These are phyloP conservation scores for Microbotryum intermedium DNA, from an alignment of 1,284 basidiomycete genomes.

Conservation along the genomic window DNA sequence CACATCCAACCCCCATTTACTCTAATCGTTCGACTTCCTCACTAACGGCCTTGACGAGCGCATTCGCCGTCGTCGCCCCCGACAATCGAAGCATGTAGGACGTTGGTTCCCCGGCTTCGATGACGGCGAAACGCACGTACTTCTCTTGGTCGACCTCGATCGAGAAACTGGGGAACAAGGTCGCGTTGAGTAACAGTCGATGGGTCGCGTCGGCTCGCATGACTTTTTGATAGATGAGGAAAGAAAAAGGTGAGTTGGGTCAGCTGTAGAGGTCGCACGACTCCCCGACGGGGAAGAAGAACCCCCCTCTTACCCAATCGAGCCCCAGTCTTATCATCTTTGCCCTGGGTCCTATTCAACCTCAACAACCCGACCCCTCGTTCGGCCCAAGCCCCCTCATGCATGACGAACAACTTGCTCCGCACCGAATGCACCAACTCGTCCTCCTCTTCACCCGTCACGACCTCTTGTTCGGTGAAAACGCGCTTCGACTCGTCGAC, in stretches of 20 bases:
- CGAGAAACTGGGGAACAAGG: slow-evolving; percentile 30
- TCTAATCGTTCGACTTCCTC: background rate
- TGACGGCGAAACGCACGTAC: slow-evolving; percentile 32
- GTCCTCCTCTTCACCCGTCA: slow-evolving; percentile 34
- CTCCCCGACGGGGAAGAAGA: background rate
- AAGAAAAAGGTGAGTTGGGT: background rate
- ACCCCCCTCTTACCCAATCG: slow-evolving; percentile 20
- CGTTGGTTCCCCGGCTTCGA: slow-evolving; percentile 25
- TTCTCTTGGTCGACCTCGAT: slow-evolving; percentile 32
- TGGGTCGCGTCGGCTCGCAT: slow-evolving; percentile 35
- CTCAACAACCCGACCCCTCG: slow-evolving; percentile 30
- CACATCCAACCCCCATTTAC: background rate
- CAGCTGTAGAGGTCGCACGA: background rate
- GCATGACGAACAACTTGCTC: slow-evolving; percentile 32
- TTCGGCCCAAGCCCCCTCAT: slow-evolving; percentile 31
- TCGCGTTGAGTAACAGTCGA: slow-evolving; percentile 32
- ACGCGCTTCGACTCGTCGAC: slow-evolving; percentile 7
- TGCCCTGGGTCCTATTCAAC: slow-evolving; percentile 20
- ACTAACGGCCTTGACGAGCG: background rate
- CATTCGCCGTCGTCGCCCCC: background rate
- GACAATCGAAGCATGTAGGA: slow-evolving; percentile 28
- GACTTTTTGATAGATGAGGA: slow-evolving; percentile 23
- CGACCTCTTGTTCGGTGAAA: slow-evolving; percentile 23
- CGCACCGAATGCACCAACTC: slow-evolving; percentile 26
- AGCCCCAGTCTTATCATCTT: slow-evolving; percentile 11